Evolutionary conservation across 2,329 filamentous ascomycete species (phyloP), one percentile per base, ranked within the genome.

Genomic region (Alternaria gansuensis): DNA sequence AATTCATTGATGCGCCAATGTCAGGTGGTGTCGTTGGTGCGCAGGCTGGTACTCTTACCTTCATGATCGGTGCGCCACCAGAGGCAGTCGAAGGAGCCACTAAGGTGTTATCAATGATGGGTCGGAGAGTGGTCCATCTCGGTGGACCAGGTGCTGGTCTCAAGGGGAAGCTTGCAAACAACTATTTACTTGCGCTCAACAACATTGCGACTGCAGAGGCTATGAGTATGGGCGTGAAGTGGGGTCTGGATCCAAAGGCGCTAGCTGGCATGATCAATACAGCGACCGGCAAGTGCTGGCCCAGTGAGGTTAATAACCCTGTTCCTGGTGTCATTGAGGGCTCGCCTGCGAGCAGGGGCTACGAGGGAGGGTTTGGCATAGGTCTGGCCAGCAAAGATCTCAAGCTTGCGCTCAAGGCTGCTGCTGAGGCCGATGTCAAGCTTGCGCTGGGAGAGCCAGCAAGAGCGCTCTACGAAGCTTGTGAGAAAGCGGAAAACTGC

Each of bases 1-100:
- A 84, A 51, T 97, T 98, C 73, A 88, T 97, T 58, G 95, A 99
- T 75, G 94, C 95, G 3, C 95, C 95, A 43, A 97, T 99, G 90
- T 98, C 94, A 0, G 95, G 95, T 46, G 95, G 95, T 50, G 93
- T 97, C 0, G 92, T 98, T 5, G 95, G 94, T 41, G 95, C 95
- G 10, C 84, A 87, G 5, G 92, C 92, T 11, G 95, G 90, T 33
- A 93, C 92, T 0, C 82, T 99, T 57, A 97, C 93, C 0, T 99
- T 99, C 77, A 98, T 99, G 95, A 87, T 98, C 55, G 95, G 95
- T 41, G 85, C 89, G 6, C 82, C 87, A 0, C 74, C 81, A 1
- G 80, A 84, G 4, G 76, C 91, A 0, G 82, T 95, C 1, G 79
- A 87, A 1, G 84, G 86, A 10, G 83, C 91, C 9, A 89, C 89